A percentile compares a stretch with the other conserved stretches of the same genome.
phyloP scores from a whole-genome alignment of 345 rosid genomes.

The Streptanthus diversifolius region DNA sequence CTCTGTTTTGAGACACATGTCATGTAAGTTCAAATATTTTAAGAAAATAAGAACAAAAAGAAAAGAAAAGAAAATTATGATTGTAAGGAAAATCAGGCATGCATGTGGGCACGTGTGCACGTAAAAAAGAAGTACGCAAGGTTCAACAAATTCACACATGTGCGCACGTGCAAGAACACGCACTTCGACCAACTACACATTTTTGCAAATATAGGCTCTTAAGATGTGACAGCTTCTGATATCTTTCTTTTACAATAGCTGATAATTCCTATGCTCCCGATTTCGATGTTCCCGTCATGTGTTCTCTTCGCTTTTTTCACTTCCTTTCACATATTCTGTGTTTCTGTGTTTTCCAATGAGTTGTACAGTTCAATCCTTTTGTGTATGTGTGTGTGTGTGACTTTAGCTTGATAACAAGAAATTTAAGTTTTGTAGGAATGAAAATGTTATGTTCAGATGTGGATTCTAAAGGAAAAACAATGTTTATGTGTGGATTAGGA shows the following conservation, averaged over 20 bases:
- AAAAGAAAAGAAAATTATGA: not conserved
- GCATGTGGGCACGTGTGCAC: constrained; percentile 81
- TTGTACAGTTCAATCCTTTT: not conserved
- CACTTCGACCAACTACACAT: constrained; percentile 48
- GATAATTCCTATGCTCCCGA: constrained; percentile 29
- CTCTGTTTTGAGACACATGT: constrained; percentile 17
- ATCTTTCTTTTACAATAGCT: not conserved
- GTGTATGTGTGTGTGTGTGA: not conserved
- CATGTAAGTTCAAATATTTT: constrained; percentile 3
- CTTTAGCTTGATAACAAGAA: not conserved
- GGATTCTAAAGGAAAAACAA: not conserved
- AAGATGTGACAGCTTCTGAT: constrained; percentile 21
- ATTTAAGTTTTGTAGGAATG: not conserved
- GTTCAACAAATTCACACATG: constrained; percentile 74
- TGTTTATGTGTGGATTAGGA: not conserved
- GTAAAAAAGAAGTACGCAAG: constrained; percentile 40
- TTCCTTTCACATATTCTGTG: constrained; percentile 12
- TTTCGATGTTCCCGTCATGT: constrained; percentile 35
- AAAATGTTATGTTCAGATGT: not conserved
- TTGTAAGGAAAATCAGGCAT: constrained; percentile 35
- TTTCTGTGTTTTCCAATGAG: not conserved
- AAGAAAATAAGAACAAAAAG: not conserved
- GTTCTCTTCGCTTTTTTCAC: constrained; percentile 22
- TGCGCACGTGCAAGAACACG: constrained; percentile 79
- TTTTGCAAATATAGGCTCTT: constrained; percentile 19